These are phyloP conservation scores for Lactarius hengduanensis DNA, from an alignment of 768 basidiomycete species.

Conservation along the genomic window DNA sequence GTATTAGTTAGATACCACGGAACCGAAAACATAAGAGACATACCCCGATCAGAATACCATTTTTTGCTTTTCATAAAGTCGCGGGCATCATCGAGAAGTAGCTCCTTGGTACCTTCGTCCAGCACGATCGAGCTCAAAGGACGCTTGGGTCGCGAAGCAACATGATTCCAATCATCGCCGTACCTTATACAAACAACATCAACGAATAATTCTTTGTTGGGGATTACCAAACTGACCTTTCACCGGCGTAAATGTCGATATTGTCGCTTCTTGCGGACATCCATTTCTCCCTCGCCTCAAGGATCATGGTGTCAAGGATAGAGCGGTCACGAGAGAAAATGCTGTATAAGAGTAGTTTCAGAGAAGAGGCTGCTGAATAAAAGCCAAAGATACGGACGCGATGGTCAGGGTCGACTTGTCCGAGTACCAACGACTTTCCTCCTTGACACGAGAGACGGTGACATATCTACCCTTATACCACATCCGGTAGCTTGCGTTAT, in stretches of 20 bases:
- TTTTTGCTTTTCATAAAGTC: slow-evolving; percentile 67
- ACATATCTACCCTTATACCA: slow-evolving; percentile 47
- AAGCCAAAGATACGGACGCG: slow-evolving; percentile 38
- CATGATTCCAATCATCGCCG: slow-evolving; percentile 49
- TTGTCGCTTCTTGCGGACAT: slow-evolving; percentile 17
- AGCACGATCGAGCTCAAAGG: slow-evolving; percentile 66
- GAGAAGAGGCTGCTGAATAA: not conserved
- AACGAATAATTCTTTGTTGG: not conserved
- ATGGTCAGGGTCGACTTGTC: slow-evolving; percentile 43
- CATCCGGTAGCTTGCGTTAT: slow-evolving; percentile 40
- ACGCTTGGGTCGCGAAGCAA: slow-evolving; percentile 61
- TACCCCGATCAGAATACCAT: slow-evolving; percentile 73
- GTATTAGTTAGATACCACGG: not conserved
- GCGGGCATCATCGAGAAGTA: slow-evolving; percentile 62
- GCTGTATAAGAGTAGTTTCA: slow-evolving; percentile 8
- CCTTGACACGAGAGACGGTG: slow-evolving; percentile 36
- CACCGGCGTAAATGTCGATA: slow-evolving; percentile 48
- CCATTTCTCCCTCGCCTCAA: slow-evolving; percentile 25
- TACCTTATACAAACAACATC: slow-evolving; percentile 10
- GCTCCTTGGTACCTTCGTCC: slow-evolving; percentile 64
- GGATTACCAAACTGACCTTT: slow-evolving; percentile 35
- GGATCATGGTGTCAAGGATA: slow-evolving; percentile 25
- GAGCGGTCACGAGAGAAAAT: slow-evolving; percentile 24
- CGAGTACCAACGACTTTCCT: slow-evolving; percentile 38
- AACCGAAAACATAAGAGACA: slow-evolving; percentile 1